Base-by-base conservation (phyloP, 495 filamentous ascomycete species). In the Penicillium canariense region DNA sequence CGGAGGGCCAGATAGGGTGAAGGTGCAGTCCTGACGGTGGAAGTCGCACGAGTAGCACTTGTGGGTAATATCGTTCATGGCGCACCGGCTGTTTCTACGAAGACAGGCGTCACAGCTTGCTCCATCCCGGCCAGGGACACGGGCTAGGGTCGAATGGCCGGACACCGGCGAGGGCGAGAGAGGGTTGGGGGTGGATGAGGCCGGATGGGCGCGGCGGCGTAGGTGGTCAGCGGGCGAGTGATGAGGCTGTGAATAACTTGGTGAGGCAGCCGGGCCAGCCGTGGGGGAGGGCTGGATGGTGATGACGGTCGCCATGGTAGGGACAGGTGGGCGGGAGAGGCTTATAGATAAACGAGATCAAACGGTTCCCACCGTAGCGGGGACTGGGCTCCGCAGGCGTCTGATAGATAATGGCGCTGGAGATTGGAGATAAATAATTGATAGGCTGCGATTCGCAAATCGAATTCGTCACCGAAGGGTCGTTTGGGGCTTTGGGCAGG, bases 61-160 rank as follows among this genome's bases (percentile, higher is more conserved):
- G 49, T 76, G 77, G 55, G 74, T 72, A 60, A 73, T 68, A 51
- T 79, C 76, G 66, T 91, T 88, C 73, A 96, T 88, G 51, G 95
- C 90, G 75, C 94, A 98, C 62, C 91, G 87, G 62, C 85, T 90
- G 70, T 92, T 91, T 66, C 91, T 79, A 70, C 84, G 82, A 52
- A 90, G 78, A 73, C 94, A 98, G 36, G 88, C 86, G 76, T 93
- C 89, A 70, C 85, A 87, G 71, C 81, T 66, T 60, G 77, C 59
- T 78, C 80, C 71, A 79, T 80, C 60, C 70, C 75, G 70, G 42
- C 52, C 56, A 15, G 61, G 56, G 10, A 54, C 57, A 59, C 68
- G 62, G 53, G 65, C 45, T 36, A 68, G 45, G 42, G 66, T 55
- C 2, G 68, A 69, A 34, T 63, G 55, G 56, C 59, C 52, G 44